Percentiles rank a stretch among this genome's conserved stretches.
Evolutionary conservation across 345 rosid genomes (phyloP).

Genomic region (Lumnitzera littorea): DNA sequence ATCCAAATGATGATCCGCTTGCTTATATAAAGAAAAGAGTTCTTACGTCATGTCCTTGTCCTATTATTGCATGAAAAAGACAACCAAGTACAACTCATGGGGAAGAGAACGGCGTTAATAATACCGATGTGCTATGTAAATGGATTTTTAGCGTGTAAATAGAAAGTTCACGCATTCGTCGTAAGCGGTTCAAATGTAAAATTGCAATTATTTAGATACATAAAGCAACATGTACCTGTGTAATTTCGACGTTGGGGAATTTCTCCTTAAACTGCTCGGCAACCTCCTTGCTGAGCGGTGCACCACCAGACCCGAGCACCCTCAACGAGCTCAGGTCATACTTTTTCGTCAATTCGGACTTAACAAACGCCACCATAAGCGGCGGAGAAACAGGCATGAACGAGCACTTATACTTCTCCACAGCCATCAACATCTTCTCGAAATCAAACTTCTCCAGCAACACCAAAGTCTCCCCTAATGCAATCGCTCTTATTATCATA

Average conservation of each 20-base stretch:
- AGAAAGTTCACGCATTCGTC: too few species aligned
- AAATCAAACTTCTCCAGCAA: slow-evolving; percentile 41
- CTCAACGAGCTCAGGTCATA: slow-evolving; percentile 60
- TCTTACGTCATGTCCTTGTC: too few species aligned
- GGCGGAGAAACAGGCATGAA: slow-evolving; percentile 84
- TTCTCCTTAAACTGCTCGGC: slow-evolving; percentile 57
- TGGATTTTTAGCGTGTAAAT: too few species aligned
- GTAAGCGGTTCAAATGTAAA: neutral
- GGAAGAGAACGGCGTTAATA: too few species aligned
- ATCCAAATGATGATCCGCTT: too few species aligned
- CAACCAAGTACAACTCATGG: too few species aligned
- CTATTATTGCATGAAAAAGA: too few species aligned
- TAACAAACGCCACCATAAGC: slow-evolving; percentile 52
- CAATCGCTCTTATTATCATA: slow-evolving; percentile 22
- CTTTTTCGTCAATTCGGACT: slow-evolving; percentile 56
- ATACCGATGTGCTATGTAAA: too few species aligned
- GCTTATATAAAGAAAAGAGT: too few species aligned
- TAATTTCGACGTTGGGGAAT: slow-evolving; percentile 59
- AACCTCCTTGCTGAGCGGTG: slow-evolving; percentile 74
- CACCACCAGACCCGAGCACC: slow-evolving; percentile 62
- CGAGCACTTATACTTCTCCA: slow-evolving; percentile 48
- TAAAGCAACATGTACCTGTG: slow-evolving; percentile 32
- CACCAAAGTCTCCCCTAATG: slow-evolving; percentile 35
- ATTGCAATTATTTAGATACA: neutral
- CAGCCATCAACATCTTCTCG: slow-evolving; percentile 26